phyloP scores from a whole-genome alignment of 192 early-diverging fungal species.

The Phycomyces nitens region DNA sequence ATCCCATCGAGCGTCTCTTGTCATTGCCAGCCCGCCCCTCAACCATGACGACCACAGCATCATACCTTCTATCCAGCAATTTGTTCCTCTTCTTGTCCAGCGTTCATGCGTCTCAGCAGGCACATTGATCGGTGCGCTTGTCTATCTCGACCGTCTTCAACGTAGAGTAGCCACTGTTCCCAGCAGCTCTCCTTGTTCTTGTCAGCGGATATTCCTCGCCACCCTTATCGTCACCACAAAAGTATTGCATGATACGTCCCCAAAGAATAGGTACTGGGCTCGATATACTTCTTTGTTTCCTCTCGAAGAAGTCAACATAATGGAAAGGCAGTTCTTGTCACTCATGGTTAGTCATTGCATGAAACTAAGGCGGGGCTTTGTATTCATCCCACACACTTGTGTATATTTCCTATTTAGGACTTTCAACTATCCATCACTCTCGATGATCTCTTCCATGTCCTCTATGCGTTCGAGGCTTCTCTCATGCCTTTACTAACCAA shows the following conservation, averaged over 20 bases:
- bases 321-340: slow-evolving; percentile 79
- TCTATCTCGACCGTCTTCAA: slow-evolving; percentile 67
- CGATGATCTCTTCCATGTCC: background rate
- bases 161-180: slow-evolving; percentile 64
- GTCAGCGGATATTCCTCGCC: slow-evolving; percentile 75
- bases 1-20: slow-evolving; percentile 16
- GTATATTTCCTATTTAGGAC: background rate
- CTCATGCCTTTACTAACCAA: background rate
- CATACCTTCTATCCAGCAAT: slow-evolving; percentile 59
- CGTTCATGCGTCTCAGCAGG: slow-evolving; percentile 66
- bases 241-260: slow-evolving; percentile 74
- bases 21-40: slow-evolving; percentile 1
- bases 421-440: background rate
- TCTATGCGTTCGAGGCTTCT: background rate
- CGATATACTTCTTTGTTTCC: slow-evolving; percentile 66
- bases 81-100: slow-evolving; percentile 62
- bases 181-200: slow-evolving; percentile 76
- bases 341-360: slow-evolving; percentile 45
- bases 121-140: slow-evolving; percentile 65
- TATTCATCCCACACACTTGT: too few species aligned
- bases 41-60: slow-evolving; percentile 5
- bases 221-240: slow-evolving; percentile 74
- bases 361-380: too few species aligned
- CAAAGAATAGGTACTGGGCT: slow-evolving; percentile 85
- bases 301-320: slow-evolving; percentile 71